These are phyloP conservation scores for Colletotrichum simmondsii DNA, from an alignment of 2,329 filamentous ascomycete genomes.

Conservation along the genomic window DNA sequence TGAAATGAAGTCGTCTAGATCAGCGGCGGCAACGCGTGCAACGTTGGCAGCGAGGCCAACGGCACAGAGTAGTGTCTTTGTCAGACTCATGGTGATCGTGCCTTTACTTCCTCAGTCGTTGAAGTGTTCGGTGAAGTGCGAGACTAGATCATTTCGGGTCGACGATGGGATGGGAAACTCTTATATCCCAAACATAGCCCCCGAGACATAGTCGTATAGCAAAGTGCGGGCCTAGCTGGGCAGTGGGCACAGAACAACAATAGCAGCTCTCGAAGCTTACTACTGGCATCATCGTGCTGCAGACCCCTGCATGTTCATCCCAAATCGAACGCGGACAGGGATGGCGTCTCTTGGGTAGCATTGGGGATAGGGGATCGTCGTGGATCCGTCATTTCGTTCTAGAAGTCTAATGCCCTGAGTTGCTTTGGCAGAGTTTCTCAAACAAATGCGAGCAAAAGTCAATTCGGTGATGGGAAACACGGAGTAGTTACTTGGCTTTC, in stretches of 20 bases:
- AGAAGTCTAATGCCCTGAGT: not conserved
- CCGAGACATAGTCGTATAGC: constrained; percentile 7
- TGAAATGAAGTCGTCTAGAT: constrained; percentile 48
- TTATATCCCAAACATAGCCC: not conserved
- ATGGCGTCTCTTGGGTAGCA: not conserved
- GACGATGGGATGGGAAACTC: not conserved
- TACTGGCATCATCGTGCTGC: constrained; percentile 18
- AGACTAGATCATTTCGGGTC: too few relatives aligned
- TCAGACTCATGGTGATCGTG: not conserved
- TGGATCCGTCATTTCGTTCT: constrained; percentile 14
- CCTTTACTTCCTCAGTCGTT: not conserved
- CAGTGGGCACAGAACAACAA: not conserved
- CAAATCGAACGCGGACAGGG: constrained; percentile 4
- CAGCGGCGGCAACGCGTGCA: constrained; percentile 9
- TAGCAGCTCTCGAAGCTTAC: not conserved
- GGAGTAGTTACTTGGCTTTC: not conserved
- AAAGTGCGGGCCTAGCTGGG: not conserved
- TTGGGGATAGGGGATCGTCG: constrained; percentile 1
- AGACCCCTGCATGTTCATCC: constrained; percentile 23
- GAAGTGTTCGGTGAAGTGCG: not conserved
- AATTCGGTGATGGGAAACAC: not conserved
- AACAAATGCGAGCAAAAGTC: not conserved
- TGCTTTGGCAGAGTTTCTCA: not conserved
- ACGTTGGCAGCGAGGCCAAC: constrained; percentile 9
- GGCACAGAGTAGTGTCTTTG: constrained; percentile 2